Evolutionary conservation across 78 protist genomes (phyloP).

Genomic region (Diacronema lutheri): DNA sequence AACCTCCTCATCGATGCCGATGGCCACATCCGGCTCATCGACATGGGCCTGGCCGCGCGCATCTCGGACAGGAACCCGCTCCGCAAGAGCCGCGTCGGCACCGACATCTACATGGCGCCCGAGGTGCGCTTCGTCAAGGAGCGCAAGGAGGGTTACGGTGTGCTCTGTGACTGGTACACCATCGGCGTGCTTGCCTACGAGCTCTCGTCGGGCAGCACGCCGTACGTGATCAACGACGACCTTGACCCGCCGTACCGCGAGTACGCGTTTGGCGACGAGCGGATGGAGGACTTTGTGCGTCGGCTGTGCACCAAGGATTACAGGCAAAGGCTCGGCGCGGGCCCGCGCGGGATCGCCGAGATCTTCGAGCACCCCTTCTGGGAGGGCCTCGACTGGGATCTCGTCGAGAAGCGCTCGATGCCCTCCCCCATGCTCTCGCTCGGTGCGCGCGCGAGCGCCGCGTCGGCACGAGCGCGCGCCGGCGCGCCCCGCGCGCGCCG

Average conservation of each 20-base stretch:
- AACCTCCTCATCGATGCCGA: conserved; percentile 1
- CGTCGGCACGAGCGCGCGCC: too few species aligned
- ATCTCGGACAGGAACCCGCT: background rate
- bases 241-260: too few species aligned
- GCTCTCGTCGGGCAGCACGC: background rate
- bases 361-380: background rate
- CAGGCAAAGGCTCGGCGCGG: background rate
- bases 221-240: too few species aligned
- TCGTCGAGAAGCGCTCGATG: background rate
- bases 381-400: background rate
- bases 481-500: background rate
- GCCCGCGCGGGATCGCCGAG: background rate
- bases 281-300: background rate
- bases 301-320: background rate
- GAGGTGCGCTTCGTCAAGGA: background rate
- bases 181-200: background rate
- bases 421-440: background rate
- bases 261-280: too few species aligned
- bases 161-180: background rate
- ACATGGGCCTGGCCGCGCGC: conserved; percentile 3
- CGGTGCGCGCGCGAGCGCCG: too few species aligned
- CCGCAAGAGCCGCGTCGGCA: background rate
- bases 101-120: conserved; percentile 15
- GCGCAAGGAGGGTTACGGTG: background rate
- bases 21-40: background rate